phyloP scores from a whole-genome alignment of 1,284 basidiomycete genomes.

The Fomitopsis palustris region DNA sequence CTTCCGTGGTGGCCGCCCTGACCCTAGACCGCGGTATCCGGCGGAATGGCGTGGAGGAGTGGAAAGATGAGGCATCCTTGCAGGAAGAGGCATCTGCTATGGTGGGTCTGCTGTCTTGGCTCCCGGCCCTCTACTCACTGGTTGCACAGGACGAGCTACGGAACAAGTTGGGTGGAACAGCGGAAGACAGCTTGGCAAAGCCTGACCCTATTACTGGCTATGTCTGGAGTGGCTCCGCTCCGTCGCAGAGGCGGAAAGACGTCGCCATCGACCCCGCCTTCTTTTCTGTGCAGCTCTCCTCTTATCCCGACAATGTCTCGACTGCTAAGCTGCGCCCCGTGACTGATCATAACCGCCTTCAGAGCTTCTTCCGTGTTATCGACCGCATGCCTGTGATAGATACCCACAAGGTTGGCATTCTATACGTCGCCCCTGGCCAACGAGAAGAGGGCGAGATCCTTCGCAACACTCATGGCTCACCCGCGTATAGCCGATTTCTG shows the following conservation, averaged over 20 bases:
- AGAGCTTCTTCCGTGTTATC: slow-evolving; percentile 63
- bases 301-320: slow-evolving; percentile 58
- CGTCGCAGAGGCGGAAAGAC: slow-evolving; percentile 83
- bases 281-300: slow-evolving; percentile 84
- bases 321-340: slow-evolving; percentile 41
- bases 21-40: slow-evolving; percentile 58
- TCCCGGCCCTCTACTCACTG: not conserved
- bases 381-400: slow-evolving; percentile 95
- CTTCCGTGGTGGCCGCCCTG: slow-evolving; percentile 68
- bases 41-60: not conserved
- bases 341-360: slow-evolving; percentile 51
- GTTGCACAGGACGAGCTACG: not conserved
- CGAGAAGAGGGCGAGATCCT: slow-evolving; percentile 85
- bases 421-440: slow-evolving; percentile 95
- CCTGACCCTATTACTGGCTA: slow-evolving; percentile 73
- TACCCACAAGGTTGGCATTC: slow-evolving; percentile 93
- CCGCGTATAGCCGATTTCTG: slow-evolving; percentile 91
- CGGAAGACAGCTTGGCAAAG: slow-evolving; percentile 16
- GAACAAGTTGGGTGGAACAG: not conserved
- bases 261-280: slow-evolving; percentile 86
- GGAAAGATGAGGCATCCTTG: not conserved
- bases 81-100: not conserved
- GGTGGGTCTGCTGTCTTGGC: not conserved
- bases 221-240: slow-evolving; percentile 82
- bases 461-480: slow-evolving; percentile 89